phyloP scores from a whole-genome alignment of 1,284 basidiomycete genomes.

The Sphaerobolus stellatus region DNA sequence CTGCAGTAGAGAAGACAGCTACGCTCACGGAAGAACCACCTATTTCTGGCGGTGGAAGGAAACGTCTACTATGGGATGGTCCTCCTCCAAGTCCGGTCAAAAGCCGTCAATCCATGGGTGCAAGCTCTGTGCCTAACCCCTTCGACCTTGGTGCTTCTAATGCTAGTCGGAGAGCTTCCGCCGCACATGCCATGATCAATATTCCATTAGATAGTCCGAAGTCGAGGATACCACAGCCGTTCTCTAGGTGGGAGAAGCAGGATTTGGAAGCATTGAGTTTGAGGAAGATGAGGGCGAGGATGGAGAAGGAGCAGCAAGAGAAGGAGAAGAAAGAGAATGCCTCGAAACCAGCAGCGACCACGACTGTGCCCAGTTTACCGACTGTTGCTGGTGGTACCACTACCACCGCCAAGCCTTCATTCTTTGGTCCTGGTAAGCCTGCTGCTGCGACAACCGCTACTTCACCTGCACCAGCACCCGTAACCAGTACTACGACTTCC shows the following conservation, averaged over 20 bases:
- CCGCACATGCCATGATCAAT: slow-evolving; percentile 33
- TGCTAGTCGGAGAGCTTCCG: slow-evolving; percentile 39
- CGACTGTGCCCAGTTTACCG: slow-evolving; percentile 12
- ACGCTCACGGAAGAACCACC: slow-evolving; percentile 30
- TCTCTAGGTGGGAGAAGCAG: slow-evolving; percentile 81
- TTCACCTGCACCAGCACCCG: background rate
- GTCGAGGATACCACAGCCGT: slow-evolving; percentile 46
- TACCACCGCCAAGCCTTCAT: background rate
- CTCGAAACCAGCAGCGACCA: slow-evolving; percentile 23
- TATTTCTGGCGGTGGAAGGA: slow-evolving; percentile 41
- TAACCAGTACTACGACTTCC: background rate
- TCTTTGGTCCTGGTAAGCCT: too few species aligned
- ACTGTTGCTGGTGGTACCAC: slow-evolving; percentile 7
- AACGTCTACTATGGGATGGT: slow-evolving; percentile 45
- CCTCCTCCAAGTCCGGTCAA: slow-evolving; percentile 40
- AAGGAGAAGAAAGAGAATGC: background rate
- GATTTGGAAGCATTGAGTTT: slow-evolving; percentile 77
- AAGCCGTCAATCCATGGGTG: slow-evolving; percentile 22
- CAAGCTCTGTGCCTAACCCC: slow-evolving; percentile 28
- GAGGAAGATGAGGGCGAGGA: slow-evolving; percentile 56
- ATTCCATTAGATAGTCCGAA: slow-evolving; percentile 52
- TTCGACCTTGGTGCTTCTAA: slow-evolving; percentile 31
- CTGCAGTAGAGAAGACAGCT: background rate
- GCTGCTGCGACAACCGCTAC: slow-evolving; percentile 7
- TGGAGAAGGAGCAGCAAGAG: slow-evolving; percentile 40